Evolutionary conservation across 139 green algal genomes (phyloP), one percentile per base, ranked within the genome.

Genomic region (Chlamydomonas asymmetrica): DNA sequence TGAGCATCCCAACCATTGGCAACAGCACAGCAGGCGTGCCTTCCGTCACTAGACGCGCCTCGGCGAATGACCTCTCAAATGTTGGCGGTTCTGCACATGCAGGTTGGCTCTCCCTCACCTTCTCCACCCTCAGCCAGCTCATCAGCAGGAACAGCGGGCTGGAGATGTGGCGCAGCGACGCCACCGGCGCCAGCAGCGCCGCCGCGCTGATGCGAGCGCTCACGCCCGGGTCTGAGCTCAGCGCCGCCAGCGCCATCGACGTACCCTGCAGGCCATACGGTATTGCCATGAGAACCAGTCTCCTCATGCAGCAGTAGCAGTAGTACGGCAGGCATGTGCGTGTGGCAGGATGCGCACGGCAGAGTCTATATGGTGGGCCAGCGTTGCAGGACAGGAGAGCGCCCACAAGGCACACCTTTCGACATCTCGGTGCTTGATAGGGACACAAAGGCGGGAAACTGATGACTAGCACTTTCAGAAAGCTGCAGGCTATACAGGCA

Each of bases 201-300:
- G 78, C 79, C 13, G 82, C 29, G 32, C 60, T 60, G 4, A 91
- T 18, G 59, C 63, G 50, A 6, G 41, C 6, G 9, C 63, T 49
- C n/a, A 90, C 67, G 3, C 35, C 34, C 7, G 78, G 61, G 13
- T 79, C 65, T 0, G 73, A 68, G 49, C 57, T 65, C 34, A 94
- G 76, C 4, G 88, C 89, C 3, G 84, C 89, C 48, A 94, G 75
- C 10, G 50, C 67, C 20, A 90, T 80, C 9, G 88, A 93, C 1
- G 88, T 91, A 43, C 89, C 89, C 71, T 94, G 89, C 49, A 52
- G 3, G 37, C 23, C 25, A 29, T 18, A 25, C 6, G 8, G 82
- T 82, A 48, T 87, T 78, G 29, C 64, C 56, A 13, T 62, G 50
- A 67, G 38, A 63, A 32, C 38, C 31, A 68, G 59, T 9, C 34